phyloP scores from a whole-genome alignment of 192 early-diverging fungal species.

The Backusella luteola region DNA sequence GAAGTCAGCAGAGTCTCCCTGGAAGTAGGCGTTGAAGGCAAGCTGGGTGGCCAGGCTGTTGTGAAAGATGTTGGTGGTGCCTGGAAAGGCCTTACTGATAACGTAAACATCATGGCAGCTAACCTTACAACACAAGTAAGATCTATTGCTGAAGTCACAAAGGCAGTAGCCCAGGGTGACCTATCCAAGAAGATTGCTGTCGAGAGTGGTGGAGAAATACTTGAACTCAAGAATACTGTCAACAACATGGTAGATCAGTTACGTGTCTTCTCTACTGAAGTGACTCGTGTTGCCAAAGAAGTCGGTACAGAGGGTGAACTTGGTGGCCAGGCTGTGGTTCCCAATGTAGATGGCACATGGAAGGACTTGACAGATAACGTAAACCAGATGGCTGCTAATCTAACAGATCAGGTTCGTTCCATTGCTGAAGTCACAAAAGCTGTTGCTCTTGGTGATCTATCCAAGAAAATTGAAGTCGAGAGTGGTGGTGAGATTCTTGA shows the following conservation, averaged over 20 bases:
- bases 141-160: constrained; percentile 60
- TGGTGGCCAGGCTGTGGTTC: too few relatives aligned
- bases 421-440: too few relatives aligned
- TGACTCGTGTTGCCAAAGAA: too few relatives aligned
- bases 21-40: constrained; percentile 74
- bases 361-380: too few relatives aligned
- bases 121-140: constrained; percentile 62
- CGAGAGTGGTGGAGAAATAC: constrained; percentile 50
- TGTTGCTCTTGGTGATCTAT: too few relatives aligned
- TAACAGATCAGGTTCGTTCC: too few relatives aligned
- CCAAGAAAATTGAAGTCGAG: too few relatives aligned
- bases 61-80: constrained; percentile 41
- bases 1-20: constrained; percentile 73
- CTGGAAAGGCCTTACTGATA: constrained; percentile 53
- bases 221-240: constrained; percentile 57
- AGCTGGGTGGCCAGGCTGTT: constrained; percentile 60
- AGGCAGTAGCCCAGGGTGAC: constrained; percentile 62
- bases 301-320: too few relatives aligned
- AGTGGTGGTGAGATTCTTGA: too few relatives aligned
- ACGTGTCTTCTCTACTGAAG: not conserved
- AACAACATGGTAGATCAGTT: constrained; percentile 62
- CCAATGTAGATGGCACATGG: too few relatives aligned
- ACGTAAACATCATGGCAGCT: constrained; percentile 55
- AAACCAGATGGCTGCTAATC: too few relatives aligned
- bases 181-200: constrained; percentile 56